Percentiles rank a stretch among this genome's conserved stretches.
These are phyloP conservation scores for Annulohypoxylon bovei DNA, from an alignment of 495 filamentous ascomycete species.

Conservation along the genomic window DNA sequence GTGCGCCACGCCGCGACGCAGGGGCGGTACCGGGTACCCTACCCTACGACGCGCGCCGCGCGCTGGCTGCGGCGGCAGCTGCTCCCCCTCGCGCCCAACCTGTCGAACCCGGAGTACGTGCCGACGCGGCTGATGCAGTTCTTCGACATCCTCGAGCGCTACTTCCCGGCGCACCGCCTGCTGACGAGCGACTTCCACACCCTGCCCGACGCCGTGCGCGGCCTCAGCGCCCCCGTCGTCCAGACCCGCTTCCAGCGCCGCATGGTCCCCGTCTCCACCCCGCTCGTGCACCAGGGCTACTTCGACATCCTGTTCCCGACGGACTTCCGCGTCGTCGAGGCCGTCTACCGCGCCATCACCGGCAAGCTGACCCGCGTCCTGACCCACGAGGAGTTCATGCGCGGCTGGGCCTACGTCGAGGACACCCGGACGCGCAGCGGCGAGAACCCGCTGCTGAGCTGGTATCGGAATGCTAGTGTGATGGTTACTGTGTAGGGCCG, in stretches of 20 bases:
- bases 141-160: constrained; percentile 84
- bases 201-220: constrained; percentile 81
- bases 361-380: constrained; percentile 87
- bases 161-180: constrained; percentile 89
- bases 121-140: constrained; percentile 96
- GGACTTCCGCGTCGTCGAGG: constrained; percentile 86
- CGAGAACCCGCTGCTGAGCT: constrained; percentile 90
- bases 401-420: constrained; percentile 86
- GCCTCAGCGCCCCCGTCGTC: constrained; percentile 91
- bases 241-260: constrained; percentile 89
- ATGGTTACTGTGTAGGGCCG: constrained; percentile 76
- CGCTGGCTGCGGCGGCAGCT: constrained; percentile 67
- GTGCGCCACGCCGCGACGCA: constrained; percentile 72
- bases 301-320: constrained; percentile 99
- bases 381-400: constrained; percentile 90
- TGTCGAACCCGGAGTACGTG: constrained; percentile 87
- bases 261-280: constrained; percentile 89
- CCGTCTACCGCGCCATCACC: constrained; percentile 89
- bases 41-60: constrained; percentile 61
- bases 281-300: constrained; percentile 95
- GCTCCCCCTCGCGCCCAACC: constrained; percentile 75
- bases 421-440: constrained; percentile 88
- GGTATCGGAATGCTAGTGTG: constrained; percentile 95
- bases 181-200: constrained; percentile 90
- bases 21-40: constrained; percentile 58